A percentile compares a stretch with the other conserved stretches of the same genome.
These are phyloP conservation scores for Flammula alnicola DNA, from an alignment of 1,284 basidiomycete genomes.

Conservation along the genomic window DNA sequence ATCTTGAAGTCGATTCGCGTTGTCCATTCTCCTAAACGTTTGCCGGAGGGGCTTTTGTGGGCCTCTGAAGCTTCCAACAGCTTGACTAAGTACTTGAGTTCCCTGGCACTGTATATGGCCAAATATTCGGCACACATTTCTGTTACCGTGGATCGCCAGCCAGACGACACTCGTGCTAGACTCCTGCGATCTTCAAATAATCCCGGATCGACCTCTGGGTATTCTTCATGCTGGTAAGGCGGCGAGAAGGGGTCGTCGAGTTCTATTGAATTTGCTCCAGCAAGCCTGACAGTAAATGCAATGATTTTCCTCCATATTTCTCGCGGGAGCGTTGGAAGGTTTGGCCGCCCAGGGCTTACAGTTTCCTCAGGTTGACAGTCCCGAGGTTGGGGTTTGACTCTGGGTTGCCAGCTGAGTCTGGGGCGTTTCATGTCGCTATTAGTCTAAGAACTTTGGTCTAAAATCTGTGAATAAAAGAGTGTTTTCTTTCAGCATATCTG, in stretches of 20 bases:
- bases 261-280: constrained; percentile 28
- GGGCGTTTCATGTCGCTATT: constrained; percentile 7
- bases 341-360: background rate
- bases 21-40: constrained; percentile 40
- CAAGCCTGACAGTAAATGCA: constrained; percentile 27
- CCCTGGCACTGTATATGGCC: constrained; percentile 35
- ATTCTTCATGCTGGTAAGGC: constrained; percentile 29
- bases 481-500: too few species aligned
- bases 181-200: constrained; percentile 31
- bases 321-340: constrained; percentile 23
- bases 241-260: constrained; percentile 33
- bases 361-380: background rate
- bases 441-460: background rate
- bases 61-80: constrained; percentile 35
- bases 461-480: too few species aligned
- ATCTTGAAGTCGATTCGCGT: constrained; percentile 43
- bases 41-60: constrained; percentile 14
- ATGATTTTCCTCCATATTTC: constrained; percentile 37
- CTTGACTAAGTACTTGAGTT: constrained; percentile 37
- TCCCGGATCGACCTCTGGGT: constrained; percentile 29
- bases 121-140: constrained; percentile 45
- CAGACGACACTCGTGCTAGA: constrained; percentile 35
- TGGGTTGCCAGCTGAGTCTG: constrained; percentile 3
- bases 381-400: background rate
- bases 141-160: constrained; percentile 37